Percentiles rank a stretch among this genome's conserved stretches.
These are phyloP conservation scores for Sporisorium sorghi DNA, from an alignment of 1,284 basidiomycete genomes.

Conservation along the genomic window DNA sequence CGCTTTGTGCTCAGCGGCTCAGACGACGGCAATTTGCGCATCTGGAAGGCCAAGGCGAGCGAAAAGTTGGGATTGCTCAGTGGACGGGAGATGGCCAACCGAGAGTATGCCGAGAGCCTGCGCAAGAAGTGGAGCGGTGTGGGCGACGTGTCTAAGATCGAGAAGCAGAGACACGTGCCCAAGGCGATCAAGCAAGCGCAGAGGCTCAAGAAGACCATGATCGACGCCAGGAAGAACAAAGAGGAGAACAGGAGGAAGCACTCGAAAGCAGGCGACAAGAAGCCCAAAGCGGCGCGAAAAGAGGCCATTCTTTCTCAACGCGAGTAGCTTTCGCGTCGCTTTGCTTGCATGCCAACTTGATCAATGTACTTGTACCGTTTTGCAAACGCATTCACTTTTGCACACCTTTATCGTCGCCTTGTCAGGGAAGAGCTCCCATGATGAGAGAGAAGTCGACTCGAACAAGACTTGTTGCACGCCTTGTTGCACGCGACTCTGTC, in stretches of 20 bases:
- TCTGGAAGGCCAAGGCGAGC: slow-evolving; percentile 95
- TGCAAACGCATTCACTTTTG: neutral
- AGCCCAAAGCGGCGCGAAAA: slow-evolving; percentile 91
- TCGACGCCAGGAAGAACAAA: slow-evolving; percentile 88
- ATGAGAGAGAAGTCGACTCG: neutral
- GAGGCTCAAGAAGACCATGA: slow-evolving; percentile 91
- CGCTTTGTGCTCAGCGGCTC: slow-evolving; percentile 93
- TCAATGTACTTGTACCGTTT: slow-evolving; percentile 39
- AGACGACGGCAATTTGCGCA: slow-evolving; percentile 94
- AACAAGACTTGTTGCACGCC: neutral
- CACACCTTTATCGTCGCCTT: neutral
- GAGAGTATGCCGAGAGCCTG: slow-evolving; percentile 91
- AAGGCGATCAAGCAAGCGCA: slow-evolving; percentile 88
- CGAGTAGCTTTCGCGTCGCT: slow-evolving; percentile 10
- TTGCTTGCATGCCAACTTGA: slow-evolving; percentile 11
- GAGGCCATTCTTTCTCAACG: slow-evolving; percentile 54
- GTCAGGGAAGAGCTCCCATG: neutral
- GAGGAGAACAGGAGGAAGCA: slow-evolving; percentile 84
- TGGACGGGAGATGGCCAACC: slow-evolving; percentile 88
- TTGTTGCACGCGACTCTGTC: neutral
- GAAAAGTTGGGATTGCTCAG: slow-evolving; percentile 92
- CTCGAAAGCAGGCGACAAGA: slow-evolving; percentile 81
- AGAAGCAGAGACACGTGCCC: slow-evolving; percentile 86
- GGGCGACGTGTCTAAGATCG: slow-evolving; percentile 82
- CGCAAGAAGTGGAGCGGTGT: slow-evolving; percentile 83